phyloP scores from a whole-genome alignment of 306 rosid genomes.

The Medicago lupulina region DNA sequence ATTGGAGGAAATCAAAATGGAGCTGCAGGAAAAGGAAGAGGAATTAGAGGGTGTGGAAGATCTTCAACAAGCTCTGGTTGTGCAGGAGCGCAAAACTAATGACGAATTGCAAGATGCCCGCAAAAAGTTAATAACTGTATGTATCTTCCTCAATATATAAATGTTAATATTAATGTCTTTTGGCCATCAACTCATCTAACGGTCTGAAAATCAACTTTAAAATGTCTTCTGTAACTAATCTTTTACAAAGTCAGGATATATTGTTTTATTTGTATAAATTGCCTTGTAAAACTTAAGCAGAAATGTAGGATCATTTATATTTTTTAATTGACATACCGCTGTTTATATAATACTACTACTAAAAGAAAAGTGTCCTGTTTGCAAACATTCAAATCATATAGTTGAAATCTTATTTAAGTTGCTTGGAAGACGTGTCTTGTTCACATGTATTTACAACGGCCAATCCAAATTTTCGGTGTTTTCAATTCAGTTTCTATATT shows the following conservation, averaged over 20 bases:
- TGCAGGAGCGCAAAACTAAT: slow-evolving; percentile 69
- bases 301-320: neutral
- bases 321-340: slow-evolving; percentile 7
- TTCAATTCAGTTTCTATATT: slow-evolving; percentile 3
- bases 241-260: neutral
- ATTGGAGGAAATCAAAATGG: slow-evolving; percentile 51
- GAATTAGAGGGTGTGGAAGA: slow-evolving; percentile 47
- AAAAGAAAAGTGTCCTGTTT: neutral
- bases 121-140: slow-evolving; percentile 67
- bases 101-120: slow-evolving; percentile 90
- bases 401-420: slow-evolving; percentile 14
- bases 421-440: slow-evolving; percentile 12
- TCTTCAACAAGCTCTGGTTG: slow-evolving; percentile 53
- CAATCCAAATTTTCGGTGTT: slow-evolving; percentile 1
- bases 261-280: neutral
- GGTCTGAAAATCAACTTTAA: slow-evolving; percentile 14
- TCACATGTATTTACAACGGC: neutral
- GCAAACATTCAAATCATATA: neutral
- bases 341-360: neutral
- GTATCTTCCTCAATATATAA: slow-evolving; percentile 15
- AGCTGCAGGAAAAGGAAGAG: slow-evolving; percentile 67
- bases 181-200: neutral
- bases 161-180: neutral
- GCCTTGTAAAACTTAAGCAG: neutral
- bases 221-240: slow-evolving; percentile 6